Evolutionary conservation across 1,284 basidiomycete species (phyloP).

Genomic region (Rhodotorula sp.): DNA sequence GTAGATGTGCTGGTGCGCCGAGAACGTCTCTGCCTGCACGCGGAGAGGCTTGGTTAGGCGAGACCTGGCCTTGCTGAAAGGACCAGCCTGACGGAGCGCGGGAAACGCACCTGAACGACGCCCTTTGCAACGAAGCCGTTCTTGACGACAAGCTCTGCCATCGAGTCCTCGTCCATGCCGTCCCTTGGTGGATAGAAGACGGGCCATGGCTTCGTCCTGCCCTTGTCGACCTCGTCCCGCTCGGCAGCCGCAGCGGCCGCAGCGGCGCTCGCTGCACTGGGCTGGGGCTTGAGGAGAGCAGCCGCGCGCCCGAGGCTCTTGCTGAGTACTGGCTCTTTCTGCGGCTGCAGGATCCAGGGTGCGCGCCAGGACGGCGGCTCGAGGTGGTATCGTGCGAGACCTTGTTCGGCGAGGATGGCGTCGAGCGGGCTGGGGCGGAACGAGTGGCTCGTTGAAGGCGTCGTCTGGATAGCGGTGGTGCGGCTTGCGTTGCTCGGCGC

Average conservation of each 20-base stretch:
- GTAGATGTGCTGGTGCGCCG: conserved; percentile 59
- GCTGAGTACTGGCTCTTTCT: not conserved
- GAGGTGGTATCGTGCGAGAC: conserved; percentile 33
- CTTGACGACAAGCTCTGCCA: conserved; percentile 76
- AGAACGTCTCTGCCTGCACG: conserved; percentile 58
- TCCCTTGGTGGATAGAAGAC: conserved; percentile 83
- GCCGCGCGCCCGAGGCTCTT: conserved; percentile 1
- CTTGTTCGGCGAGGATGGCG: conserved; percentile 31
- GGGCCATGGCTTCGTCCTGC: conserved; percentile 62
- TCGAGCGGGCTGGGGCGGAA: conserved; percentile 27
- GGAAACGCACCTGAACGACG: conserved; percentile 63
- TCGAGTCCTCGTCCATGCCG: conserved; percentile 78
- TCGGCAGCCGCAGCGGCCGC: not conserved
- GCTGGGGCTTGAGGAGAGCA: not conserved
- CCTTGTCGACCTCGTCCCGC: not conserved
- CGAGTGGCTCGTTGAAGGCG: conserved; percentile 21
- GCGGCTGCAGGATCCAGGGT: conserved; percentile 23
- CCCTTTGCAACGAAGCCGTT: conserved; percentile 68
- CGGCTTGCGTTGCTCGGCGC: not conserved
- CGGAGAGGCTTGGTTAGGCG: too few relatives aligned
- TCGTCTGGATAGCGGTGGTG: not conserved
- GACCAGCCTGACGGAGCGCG: not conserved
- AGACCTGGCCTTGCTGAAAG: too few relatives aligned
- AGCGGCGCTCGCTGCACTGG: not conserved
- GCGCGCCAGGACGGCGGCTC: conserved; percentile 37